Evolutionary conservation across 2,329 filamentous ascomycete species (phyloP).

Genomic region (Sarocladium oryzae): DNA sequence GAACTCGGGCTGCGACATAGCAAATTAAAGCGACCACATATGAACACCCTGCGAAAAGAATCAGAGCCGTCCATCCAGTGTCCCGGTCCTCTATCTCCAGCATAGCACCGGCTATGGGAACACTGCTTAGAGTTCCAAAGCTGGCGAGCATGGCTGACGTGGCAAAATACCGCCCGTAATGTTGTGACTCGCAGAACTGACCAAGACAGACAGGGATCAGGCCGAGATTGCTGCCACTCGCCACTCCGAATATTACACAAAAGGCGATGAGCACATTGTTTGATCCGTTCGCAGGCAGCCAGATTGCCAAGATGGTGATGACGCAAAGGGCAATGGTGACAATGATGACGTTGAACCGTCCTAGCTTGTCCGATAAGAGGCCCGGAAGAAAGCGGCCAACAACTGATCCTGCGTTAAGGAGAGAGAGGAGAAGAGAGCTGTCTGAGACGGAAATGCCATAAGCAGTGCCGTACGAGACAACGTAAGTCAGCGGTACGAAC

Average conservation of each 20-base stretch:
- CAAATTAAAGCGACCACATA: slow-evolving; percentile 27
- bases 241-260: slow-evolving; percentile 47
- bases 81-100: slow-evolving; percentile 23
- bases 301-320: slow-evolving; percentile 50
- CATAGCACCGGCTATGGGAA: slow-evolving; percentile 34
- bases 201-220: slow-evolving; percentile 66
- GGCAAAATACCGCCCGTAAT: neutral
- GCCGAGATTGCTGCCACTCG: slow-evolving; percentile 60
- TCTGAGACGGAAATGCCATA: slow-evolving; percentile 44
- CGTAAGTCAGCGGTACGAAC: slow-evolving; percentile 52
- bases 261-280: slow-evolving; percentile 35
- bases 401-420: slow-evolving; percentile 60
- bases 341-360: slow-evolving; percentile 55
- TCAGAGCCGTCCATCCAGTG: slow-evolving; percentile 29
- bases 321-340: slow-evolving; percentile 41
- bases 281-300: slow-evolving; percentile 46
- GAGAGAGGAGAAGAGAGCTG: slow-evolving; percentile 59
- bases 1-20: slow-evolving; percentile 25
- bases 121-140: too few species aligned
- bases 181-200: too few species aligned
- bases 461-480: slow-evolving; percentile 50
- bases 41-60: slow-evolving; percentile 31
- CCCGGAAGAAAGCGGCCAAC: slow-evolving; percentile 52
- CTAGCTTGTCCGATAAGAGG: slow-evolving; percentile 47
- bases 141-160: too few species aligned